phyloP scores from a whole-genome alignment of 495 filamentous ascomycete species.

The Penicillium subrubescens region DNA sequence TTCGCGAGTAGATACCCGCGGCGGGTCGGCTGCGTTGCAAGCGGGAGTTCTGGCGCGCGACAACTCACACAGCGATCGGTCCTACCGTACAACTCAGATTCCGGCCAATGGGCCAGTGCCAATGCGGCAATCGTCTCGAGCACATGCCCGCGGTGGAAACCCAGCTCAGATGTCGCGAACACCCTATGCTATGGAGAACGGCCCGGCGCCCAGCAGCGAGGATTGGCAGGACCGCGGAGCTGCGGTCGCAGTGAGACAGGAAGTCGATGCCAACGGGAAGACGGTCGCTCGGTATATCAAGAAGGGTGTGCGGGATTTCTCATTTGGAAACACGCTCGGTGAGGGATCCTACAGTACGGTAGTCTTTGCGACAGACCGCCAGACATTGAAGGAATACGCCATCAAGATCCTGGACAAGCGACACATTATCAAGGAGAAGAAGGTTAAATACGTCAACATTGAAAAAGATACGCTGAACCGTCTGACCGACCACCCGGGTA shows the following conservation, averaged over 20 bases:
- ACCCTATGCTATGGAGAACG: conserved; percentile 65
- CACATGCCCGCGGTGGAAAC: conserved; percentile 46
- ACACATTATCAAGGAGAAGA: conserved; percentile 99
- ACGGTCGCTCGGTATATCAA: conserved; percentile 83
- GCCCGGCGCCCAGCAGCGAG: conserved; percentile 71
- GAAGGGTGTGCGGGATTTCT: conserved; percentile 97
- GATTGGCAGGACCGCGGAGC: conserved; percentile 96
- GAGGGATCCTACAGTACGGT: conserved; percentile 99
- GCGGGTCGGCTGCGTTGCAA: conserved; percentile 61
- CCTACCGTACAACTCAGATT: conserved; percentile 62
- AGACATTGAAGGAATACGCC: conserved; percentile 94
- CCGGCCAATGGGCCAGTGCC: conserved; percentile 57
- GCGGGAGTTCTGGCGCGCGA: conserved; percentile 68
- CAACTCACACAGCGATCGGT: conserved; percentile 67
- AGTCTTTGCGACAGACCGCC: conserved; percentile 89
- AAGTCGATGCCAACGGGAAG: conserved; percentile 80
- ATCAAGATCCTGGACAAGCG: conserved; percentile 98
- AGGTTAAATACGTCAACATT: conserved; percentile 99
- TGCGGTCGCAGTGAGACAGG: conserved; percentile 74
- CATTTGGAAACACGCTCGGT: conserved; percentile 87
- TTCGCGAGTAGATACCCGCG: conserved; percentile 61
- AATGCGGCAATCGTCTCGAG: conserved; percentile 50
- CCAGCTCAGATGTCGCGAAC: conserved; percentile 57
- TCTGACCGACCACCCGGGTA: conserved; percentile 93
- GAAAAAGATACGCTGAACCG: conserved; percentile 98